Base-by-base conservation (phyloP, 2,329 filamentous ascomycete genomes). In the Hawksworthiomyces lignivorus region DNA sequence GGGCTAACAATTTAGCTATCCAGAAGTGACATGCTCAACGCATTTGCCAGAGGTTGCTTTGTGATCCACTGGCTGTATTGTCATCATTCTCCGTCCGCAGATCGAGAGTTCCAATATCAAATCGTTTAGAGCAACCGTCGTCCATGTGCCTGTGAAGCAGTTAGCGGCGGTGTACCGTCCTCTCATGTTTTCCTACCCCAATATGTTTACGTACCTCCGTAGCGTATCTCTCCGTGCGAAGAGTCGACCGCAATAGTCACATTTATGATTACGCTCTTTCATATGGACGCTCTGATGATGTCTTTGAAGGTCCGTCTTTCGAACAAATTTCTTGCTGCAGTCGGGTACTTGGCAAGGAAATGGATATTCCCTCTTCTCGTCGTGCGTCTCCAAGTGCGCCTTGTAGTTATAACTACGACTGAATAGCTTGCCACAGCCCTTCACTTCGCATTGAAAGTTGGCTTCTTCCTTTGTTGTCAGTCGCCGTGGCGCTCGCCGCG, bases 341-440 rank as follows among this genome's bases (percentile, higher is more conserved):
- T 72, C 73, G 3, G 70, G 60, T 22, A 78, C 65, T 2, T 66
- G 65, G 60, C 88, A 94, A 2, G 72, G 69, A 54, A 87, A 83
- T 0, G 81, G 79, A 53, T 84, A 85, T 53, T 77, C 76, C 43
- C 83, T 73, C 45, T 76, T 73, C 12, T 85, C 79, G 55, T 92
- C 80, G 56, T 95, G 88, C 1, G 81, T 89, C 55, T 89, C 82
- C 72, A 89, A 74, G 59, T 94, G 88, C 22, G 87, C 84, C 55
- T 85, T 88, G 64, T 82, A 87, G 62, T 94, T 94, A 66, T 90
- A 94, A 54, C 78, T 82, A 48, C 88, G 72, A 50, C 85, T 86
- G 58, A 94, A 94, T 14, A 82, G 73, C 59, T 83, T 86, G 7
- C 82, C 80, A 56, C 88, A 95, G 2, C 80, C 70, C 45, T 79